Evolutionary conservation across 345 rosid genomes (phyloP), one percentile per base, ranked within the genome.

Genomic region (Punica granatum): DNA sequence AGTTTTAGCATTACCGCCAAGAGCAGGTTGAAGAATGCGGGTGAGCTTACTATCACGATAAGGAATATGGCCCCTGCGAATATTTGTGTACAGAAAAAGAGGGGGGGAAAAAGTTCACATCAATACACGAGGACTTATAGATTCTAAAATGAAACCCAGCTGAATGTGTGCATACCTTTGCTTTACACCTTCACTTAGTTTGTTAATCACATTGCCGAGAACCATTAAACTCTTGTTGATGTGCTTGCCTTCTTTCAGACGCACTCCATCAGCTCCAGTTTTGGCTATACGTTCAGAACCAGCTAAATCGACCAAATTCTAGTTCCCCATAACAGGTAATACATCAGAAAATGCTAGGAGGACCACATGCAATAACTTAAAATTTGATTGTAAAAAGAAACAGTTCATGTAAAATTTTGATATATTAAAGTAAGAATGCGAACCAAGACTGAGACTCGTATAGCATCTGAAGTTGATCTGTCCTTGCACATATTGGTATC

Each of bases 21-120:
- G 89, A 36, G 97, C 96, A 79, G 96, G 92, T 80, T 94, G 96
- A 76, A 94, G 97, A 75, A 94, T 94, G 51, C 97, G 95, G 67
- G 99, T 94, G 72, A 94, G 78, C 81, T 94, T 94, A 74, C 99
- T 94, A 81, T 94, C 99, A 70, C 99, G 91, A 81, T 86, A 94
- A 5, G 99, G 99, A 80, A 94, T 88, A 76, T 94, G 97, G 16
- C 86, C 96, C 78, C 99, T 91, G 75, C 71, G 78, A 76, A 59
- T 65, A 16, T 28, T 56, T 26, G 8, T 56, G 10, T 69, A 63
- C 35, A 35, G 61, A 46, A 63, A 21, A 53, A 34, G 33, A 73
- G 42, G 75, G 32, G 7, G 48, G n/a, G 67, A 39, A 1, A 42
- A n/a, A 34, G n/a, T n/a, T 36, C 54, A 30, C 16, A 26, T 1